A percentile compares a stretch with the other conserved stretches of the same genome.
Evolutionary conservation across 1,284 basidiomycete genomes (phyloP).

Genomic region (Cryptococcus jaspeensis): DNA sequence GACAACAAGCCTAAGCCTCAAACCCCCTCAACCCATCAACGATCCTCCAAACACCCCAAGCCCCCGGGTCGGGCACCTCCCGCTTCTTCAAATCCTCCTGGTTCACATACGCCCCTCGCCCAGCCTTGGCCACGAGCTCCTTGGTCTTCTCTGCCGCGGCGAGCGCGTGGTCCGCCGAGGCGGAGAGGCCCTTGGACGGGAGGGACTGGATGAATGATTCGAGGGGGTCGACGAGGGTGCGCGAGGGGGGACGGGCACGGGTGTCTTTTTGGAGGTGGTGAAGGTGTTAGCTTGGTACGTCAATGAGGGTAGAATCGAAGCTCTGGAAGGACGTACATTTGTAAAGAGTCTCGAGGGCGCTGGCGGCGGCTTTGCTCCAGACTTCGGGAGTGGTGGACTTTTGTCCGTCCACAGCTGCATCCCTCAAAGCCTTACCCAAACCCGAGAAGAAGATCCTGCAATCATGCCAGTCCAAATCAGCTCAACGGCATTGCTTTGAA

Average conservation of each 20-base stretch:
- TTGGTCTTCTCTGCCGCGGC: conserved; percentile 70
- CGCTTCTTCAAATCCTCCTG: conserved; percentile 67
- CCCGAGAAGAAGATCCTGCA: conserved; percentile 81
- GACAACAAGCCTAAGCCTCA: conserved; percentile 21
- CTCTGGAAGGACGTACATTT: conserved; percentile 55
- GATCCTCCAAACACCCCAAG: conserved; percentile 67
- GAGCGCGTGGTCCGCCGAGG: conserved; percentile 64
- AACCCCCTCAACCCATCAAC: conserved; percentile 39
- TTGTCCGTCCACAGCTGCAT: conserved; percentile 20
- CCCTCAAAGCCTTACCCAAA: conserved; percentile 52
- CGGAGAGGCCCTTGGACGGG: conserved; percentile 53
- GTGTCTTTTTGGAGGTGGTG: conserved; percentile 57
- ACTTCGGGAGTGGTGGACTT: conserved; percentile 53
- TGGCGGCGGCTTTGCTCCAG: conserved; percentile 64
- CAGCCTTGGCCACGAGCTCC: conserved; percentile 78
- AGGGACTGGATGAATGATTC: conserved; percentile 70
- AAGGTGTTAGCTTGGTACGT: background rate
- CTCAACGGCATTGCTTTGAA: background rate
- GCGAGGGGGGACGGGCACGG: conserved; percentile 79
- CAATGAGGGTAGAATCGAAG: background rate
- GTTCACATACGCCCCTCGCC: conserved; percentile 84
- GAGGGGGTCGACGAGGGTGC: conserved; percentile 88
- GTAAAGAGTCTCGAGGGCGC: conserved; percentile 71
- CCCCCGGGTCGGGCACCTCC: conserved; percentile 80
- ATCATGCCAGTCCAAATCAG: background rate